Evolutionary conservation across 352 stramenopile genomes (phyloP).

Genomic region (Globisporangium takayamanum): DNA sequence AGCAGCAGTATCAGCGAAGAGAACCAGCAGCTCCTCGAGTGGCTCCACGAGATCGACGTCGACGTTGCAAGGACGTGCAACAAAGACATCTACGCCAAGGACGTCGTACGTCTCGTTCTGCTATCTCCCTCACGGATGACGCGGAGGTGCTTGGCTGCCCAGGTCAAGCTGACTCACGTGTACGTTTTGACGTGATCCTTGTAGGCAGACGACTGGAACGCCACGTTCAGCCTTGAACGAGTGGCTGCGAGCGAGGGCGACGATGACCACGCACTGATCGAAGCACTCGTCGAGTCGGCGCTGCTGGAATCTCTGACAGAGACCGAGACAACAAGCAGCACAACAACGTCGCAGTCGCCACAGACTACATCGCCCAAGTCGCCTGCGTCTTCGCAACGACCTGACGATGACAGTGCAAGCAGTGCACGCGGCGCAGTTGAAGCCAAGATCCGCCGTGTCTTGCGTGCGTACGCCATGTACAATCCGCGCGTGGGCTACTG

Average conservation of each 20-base stretch:
- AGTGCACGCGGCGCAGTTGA: conserved; percentile 18
- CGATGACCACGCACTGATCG: conserved; percentile 7
- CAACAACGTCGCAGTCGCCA: not conserved
- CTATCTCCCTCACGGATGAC: not conserved
- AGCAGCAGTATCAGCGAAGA: conserved; percentile 27
- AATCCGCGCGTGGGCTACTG: conserved; percentile 81
- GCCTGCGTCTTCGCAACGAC: too few relatives aligned
- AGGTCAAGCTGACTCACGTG: too few relatives aligned
- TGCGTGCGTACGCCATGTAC: conserved; percentile 77
- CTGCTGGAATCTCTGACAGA: not conserved
- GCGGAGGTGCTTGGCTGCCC: too few relatives aligned
- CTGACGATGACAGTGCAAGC: not conserved
- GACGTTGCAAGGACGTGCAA: conserved; percentile 72
- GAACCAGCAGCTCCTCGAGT: conserved; percentile 44
- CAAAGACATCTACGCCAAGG: conserved; percentile 39
- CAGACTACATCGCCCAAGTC: too few relatives aligned
- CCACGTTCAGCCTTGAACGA: not conserved
- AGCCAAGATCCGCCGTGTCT: conserved; percentile 66
- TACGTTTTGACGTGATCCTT: not conserved
- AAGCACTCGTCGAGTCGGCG: conserved; percentile 5
- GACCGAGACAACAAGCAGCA: not conserved
- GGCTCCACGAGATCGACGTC: conserved; percentile 79
- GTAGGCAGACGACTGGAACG: conserved; percentile 13
- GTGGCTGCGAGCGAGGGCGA: not conserved
- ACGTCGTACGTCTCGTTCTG: conserved; percentile 11